Evolutionary conservation across 306 rosid genomes (phyloP), one percentile per base, ranked within the genome.

Genomic region (Mimosa pudica): DNA sequence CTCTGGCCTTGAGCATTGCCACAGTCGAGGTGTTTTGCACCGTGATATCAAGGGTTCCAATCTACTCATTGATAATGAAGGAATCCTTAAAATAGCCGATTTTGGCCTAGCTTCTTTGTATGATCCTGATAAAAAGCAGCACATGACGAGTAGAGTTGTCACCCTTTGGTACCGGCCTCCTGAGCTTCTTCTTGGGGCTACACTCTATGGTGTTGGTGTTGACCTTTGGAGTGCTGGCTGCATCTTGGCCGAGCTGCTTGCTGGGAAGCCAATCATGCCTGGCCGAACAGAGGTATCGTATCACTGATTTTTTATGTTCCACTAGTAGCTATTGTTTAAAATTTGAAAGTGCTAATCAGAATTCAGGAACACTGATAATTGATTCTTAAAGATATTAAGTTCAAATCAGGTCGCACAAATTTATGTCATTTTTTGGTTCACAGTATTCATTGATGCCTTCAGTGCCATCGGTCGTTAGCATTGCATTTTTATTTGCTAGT

Each of bases 191-290:
- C 98, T 95, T 77, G 99, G 99, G 64, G 98, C 98, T 77, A 93
- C 97, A 48, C 71, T 65, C 51, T 95, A 95, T 73, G 94, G 94
- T 63, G 89, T 84, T 64, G 91, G 94, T 77, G 86, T 93, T 75
- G 98, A 95, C 85, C 93, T 95, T 73, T 95, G 99, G 99, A 95
- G 99, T 73, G 99, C 96, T 67, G 99, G 99, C 74, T 95, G 99
- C 88, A 95, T 95, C 86, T 89, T 95, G 93, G 98, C 96, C 2
- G 99, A 95, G 91, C 85, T 95, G 85, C 99, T 95, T 57, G 83
- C 97, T 70, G 97, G 99, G 80, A 95, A 93, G 93, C 97, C 99
- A 84, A 87, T 93, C 70, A 90, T 95, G 99, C 98, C 99, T 38
- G 99, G 99, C 79, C 91, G 98, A 49, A 95, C 99, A 30, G 99